These are phyloP conservation scores for Reutealis trisperma DNA, from an alignment of 345 rosid species.

Conservation along the genomic window DNA sequence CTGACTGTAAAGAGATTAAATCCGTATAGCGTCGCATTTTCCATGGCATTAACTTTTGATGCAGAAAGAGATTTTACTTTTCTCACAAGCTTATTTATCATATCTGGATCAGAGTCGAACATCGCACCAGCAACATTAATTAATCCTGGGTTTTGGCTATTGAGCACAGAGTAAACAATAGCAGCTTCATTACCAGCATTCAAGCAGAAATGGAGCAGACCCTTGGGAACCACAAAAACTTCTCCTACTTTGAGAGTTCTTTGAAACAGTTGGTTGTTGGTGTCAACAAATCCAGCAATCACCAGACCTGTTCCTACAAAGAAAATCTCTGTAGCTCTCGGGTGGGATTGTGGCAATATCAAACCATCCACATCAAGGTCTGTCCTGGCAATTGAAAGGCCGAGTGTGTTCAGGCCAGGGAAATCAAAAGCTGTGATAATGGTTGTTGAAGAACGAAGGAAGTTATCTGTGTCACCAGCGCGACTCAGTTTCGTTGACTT, in stretches of 20 bases:
- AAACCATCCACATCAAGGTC: constrained; percentile 65
- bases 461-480: constrained; percentile 65
- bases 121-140: constrained; percentile 47
- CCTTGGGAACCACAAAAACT: constrained; percentile 68
- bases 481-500: constrained; percentile 48
- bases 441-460: constrained; percentile 39
- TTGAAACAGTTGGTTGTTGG: constrained; percentile 51
- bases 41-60: constrained; percentile 3
- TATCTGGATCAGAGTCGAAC: constrained; percentile 33
- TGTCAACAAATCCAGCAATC: constrained; percentile 71
- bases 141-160: constrained; percentile 81
- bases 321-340: constrained; percentile 71
- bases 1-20: constrained; percentile 1
- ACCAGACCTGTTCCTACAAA: constrained; percentile 57
- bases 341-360: constrained; percentile 67
- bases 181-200: constrained; percentile 61
- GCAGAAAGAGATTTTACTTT: constrained; percentile 29
- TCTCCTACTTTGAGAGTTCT: constrained; percentile 52
- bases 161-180: constrained; percentile 53
- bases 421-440: constrained; percentile 60
- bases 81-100: constrained; percentile 28
- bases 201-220: constrained; percentile 61
- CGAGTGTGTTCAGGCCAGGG: constrained; percentile 84
- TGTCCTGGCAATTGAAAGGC: constrained; percentile 71
- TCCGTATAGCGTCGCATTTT: constrained; percentile 2